Evolutionary conservation across 495 filamentous ascomycete species (phyloP).

Genomic region (Penicillium bovifimosum): DNA sequence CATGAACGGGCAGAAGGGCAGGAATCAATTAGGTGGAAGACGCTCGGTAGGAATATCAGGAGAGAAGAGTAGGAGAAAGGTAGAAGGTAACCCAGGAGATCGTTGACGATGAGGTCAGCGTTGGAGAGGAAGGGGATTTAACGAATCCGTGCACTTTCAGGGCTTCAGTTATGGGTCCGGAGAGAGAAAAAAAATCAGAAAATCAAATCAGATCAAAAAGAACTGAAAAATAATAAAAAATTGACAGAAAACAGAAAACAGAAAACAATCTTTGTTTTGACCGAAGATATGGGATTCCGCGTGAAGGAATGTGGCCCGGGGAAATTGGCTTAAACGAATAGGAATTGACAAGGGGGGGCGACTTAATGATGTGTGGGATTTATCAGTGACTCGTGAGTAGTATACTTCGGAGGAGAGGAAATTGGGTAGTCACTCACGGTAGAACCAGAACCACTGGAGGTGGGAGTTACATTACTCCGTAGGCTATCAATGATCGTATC

Average conservation of each 20-base stretch:
- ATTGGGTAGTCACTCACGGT: too few relatives aligned
- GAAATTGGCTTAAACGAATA: conserved; percentile 5
- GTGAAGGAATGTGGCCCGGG: conserved; percentile 23
- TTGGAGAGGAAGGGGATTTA: conserved; percentile 15
- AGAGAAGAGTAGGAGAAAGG: conserved; percentile 26
- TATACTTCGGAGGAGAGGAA: too few relatives aligned
- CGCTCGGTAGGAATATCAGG: conserved; percentile 11
- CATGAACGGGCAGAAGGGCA: conserved; percentile 8
- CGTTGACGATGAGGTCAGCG: conserved; percentile 30
- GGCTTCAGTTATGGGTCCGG: not conserved
- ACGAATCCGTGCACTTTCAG: conserved; percentile 1
- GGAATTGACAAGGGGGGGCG: not conserved
- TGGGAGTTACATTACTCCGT: too few relatives aligned
- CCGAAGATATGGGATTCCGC: conserved; percentile 5
- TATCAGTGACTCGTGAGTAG: too few relatives aligned
- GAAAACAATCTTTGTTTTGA: conserved; percentile 30
- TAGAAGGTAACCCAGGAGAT: not conserved
- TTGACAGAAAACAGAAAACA: too few relatives aligned
- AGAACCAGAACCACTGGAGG: too few relatives aligned
- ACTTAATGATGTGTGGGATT: conserved; percentile 1
- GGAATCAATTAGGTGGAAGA: conserved; percentile 3
- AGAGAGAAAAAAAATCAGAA: conserved; percentile 1
- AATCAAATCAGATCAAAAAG: too few relatives aligned
- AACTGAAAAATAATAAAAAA: conserved; percentile 4
- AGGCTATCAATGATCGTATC: too few relatives aligned